phyloP scores from a whole-genome alignment of 371 early-diverging fungal species.

The Syncephalastrum racemosum region DNA sequence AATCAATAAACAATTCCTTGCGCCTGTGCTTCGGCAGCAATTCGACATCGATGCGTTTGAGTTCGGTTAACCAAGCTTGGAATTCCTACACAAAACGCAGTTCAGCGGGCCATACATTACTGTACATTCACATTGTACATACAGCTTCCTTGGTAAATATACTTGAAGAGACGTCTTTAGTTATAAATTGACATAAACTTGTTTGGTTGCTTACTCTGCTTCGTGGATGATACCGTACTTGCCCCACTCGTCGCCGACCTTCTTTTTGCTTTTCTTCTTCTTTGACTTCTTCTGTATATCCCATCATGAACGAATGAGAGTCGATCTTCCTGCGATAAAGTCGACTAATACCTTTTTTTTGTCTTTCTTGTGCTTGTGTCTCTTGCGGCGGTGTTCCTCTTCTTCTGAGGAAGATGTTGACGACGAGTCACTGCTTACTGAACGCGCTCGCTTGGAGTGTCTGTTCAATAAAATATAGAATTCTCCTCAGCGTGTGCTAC shows the following conservation, averaged over 20 bases:
- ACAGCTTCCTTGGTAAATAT: constrained; percentile 60
- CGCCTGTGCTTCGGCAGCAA: constrained; percentile 50
- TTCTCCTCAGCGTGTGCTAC: too few relatives aligned
- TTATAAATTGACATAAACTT: background rate
- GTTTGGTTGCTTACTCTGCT: constrained; percentile 36
- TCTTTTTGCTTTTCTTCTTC: constrained; percentile 38
- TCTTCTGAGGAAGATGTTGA: constrained; percentile 8
- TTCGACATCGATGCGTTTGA: constrained; percentile 63
- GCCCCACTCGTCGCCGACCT: constrained; percentile 48
- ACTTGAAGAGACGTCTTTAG: constrained; percentile 17
- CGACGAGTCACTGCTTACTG: background rate
- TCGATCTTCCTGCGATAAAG: constrained; percentile 18
- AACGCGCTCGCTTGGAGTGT: constrained; percentile 1
- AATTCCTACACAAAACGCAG: constrained; percentile 56
- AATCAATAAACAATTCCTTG: constrained; percentile 67
- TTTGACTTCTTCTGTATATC: constrained; percentile 15
- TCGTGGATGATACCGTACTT: constrained; percentile 61
- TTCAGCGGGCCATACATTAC: background rate
- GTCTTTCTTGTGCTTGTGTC: constrained; percentile 42
- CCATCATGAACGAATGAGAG: background rate
- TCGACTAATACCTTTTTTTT: constrained; percentile 35
- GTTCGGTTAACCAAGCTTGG: constrained; percentile 74
- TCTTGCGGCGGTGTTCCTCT: constrained; percentile 21
- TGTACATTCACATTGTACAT: constrained; percentile 9
- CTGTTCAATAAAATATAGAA: too few relatives aligned